A percentile compares a stretch with the other conserved stretches of the same genome.
Conservation (phyloP, 2,329 filamentous ascomycete genomes). For the Fusarium luffae region DNA sequence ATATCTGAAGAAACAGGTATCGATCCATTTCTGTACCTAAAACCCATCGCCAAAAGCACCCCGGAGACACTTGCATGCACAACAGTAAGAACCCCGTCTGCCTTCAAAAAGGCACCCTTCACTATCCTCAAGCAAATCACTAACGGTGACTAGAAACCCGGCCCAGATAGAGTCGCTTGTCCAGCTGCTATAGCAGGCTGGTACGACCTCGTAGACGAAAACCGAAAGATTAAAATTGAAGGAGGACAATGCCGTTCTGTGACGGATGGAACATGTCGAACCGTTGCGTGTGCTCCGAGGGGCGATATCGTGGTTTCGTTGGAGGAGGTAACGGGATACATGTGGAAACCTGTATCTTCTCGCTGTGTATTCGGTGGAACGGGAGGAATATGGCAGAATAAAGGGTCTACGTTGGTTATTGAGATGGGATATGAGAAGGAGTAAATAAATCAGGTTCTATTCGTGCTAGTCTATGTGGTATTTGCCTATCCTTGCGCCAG, state of each 20-base stretch:
- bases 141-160: slow-evolving; percentile 14
- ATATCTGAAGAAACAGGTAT: slow-evolving; percentile 32
- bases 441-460: slow-evolving; percentile 9
- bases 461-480: slow-evolving; percentile 7
- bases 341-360: slow-evolving; percentile 41
- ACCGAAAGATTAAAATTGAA: slow-evolving; percentile 10
- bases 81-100: slow-evolving; percentile 12
- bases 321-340: slow-evolving; percentile 26
- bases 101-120: no score
- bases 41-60: background rate
- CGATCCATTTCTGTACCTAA: slow-evolving; percentile 20
- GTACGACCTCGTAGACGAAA: slow-evolving; percentile 5
- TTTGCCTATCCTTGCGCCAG: slow-evolving; percentile 23
- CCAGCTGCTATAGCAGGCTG: slow-evolving; percentile 35
- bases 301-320: slow-evolving; percentile 2
- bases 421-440: slow-evolving; percentile 24
- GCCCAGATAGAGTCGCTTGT: slow-evolving; percentile 34
- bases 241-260: slow-evolving; percentile 28
- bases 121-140: background rate
- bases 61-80: slow-evolving; percentile 34
- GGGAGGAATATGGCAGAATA: slow-evolving; percentile 39
- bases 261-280: slow-evolving; percentile 16
- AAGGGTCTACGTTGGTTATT: slow-evolving; percentile 28
- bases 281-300: slow-evolving; percentile 31
- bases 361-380: slow-evolving; percentile 38